These are phyloP conservation scores for Xerocomellus dryophilus DNA, from an alignment of 768 basidiomycete genomes.

Conservation along the genomic window DNA sequence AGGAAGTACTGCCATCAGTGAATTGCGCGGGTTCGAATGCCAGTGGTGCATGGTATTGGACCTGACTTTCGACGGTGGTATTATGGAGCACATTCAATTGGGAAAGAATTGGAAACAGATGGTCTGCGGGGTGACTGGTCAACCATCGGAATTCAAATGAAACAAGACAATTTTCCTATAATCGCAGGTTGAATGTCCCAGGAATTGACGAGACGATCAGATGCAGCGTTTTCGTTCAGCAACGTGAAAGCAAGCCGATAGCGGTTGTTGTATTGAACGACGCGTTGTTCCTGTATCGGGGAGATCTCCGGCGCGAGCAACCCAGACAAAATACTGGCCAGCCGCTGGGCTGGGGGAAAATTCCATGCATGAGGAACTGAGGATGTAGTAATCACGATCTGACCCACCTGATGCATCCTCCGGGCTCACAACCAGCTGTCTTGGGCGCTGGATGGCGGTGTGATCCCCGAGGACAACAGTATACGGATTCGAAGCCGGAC, in stretches of 20 bases:
- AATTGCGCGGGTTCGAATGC: slow-evolving; percentile 64
- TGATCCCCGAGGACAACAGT: slow-evolving; percentile 23
- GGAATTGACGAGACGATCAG: slow-evolving; percentile 51
- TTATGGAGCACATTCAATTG: slow-evolving; percentile 72
- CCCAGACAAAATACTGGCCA: slow-evolving; percentile 38
- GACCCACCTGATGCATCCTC: slow-evolving; percentile 30
- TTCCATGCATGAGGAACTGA: slow-evolving; percentile 11
- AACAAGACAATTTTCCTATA: slow-evolving; percentile 45
- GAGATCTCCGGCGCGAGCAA: slow-evolving; percentile 44
- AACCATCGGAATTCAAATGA: slow-evolving; percentile 18
- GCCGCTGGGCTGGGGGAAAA: slow-evolving; percentile 34
- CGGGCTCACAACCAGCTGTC: slow-evolving; percentile 20
- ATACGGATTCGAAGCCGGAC: slow-evolving; percentile 15
- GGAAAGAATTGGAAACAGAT: slow-evolving; percentile 63
- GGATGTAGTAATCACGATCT: neutral
- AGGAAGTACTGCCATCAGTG: slow-evolving; percentile 31
- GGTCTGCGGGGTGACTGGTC: slow-evolving; percentile 43
- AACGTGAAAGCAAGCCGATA: slow-evolving; percentile 91
- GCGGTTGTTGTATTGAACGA: slow-evolving; percentile 74
- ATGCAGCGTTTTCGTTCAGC: slow-evolving; percentile 83
- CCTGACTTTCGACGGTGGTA: slow-evolving; percentile 91
- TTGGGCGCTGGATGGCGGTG: slow-evolving; percentile 22
- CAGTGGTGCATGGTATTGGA: slow-evolving; percentile 87
- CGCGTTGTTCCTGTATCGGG: slow-evolving; percentile 47
- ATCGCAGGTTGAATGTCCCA: slow-evolving; percentile 78